phyloP scores from a whole-genome alignment of 2,329 filamentous ascomycete genomes.

The Fusarium vanettenii region DNA sequence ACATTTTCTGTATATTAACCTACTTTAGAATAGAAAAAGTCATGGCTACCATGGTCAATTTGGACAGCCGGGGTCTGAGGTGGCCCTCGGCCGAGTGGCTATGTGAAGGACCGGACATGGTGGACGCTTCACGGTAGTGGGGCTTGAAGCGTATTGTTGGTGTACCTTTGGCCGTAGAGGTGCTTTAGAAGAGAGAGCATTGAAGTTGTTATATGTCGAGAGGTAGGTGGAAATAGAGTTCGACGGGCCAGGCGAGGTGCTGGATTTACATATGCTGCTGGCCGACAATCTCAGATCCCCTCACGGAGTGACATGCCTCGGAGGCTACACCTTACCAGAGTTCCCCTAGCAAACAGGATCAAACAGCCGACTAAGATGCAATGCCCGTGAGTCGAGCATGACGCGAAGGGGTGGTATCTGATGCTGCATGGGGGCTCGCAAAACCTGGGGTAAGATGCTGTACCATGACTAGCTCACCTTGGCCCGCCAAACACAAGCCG shows the following conservation, averaged over 20 bases:
- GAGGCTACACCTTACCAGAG: not conserved
- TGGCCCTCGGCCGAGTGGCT: constrained; percentile 39
- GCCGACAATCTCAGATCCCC: not conserved
- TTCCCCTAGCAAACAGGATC: not conserved
- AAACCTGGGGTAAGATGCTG: not conserved
- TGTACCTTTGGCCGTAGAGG: not conserved
- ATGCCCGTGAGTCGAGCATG: not conserved
- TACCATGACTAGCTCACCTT: not conserved
- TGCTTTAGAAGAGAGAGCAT: not conserved
- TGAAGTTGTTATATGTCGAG: not conserved
- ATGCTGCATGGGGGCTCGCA: not conserved
- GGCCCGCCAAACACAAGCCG: not conserved
- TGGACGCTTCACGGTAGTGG: not conserved
- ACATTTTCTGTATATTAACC: not conserved
- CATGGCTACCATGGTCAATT: constrained; percentile 56
- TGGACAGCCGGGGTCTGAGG: constrained; percentile 52
- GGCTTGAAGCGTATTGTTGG: not conserved
- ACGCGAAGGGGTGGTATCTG: not conserved
- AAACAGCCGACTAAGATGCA: not conserved
- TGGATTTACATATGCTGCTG: not conserved
- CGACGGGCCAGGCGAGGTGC: not conserved
- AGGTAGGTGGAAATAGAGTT: not conserved
- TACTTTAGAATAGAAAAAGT: constrained; percentile 57
- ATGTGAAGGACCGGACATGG: constrained; percentile 11
- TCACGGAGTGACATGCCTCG: not conserved